These are phyloP conservation scores for Phytophthora macrochlamydospora DNA, from an alignment of 352 stramenopile species.

Conservation along the genomic window DNA sequence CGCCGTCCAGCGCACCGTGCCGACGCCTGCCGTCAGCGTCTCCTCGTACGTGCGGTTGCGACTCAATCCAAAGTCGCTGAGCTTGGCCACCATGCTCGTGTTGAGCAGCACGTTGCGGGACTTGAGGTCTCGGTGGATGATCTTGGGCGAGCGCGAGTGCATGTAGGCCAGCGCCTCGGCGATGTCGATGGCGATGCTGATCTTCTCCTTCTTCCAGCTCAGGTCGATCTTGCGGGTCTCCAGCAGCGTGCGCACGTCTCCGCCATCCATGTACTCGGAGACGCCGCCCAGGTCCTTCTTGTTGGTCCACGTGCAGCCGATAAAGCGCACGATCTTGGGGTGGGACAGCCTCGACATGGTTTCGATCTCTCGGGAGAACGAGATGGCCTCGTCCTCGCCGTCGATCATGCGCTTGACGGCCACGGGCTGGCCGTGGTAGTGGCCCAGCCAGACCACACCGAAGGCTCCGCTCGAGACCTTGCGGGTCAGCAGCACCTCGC, in stretches of 20 bases:
- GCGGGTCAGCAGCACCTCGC: conserved; percentile 79
- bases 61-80: conserved; percentile 85
- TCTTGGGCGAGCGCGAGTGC: conserved; percentile 81
- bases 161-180: conserved; percentile 83
- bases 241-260: conserved; percentile 81
- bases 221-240: conserved; percentile 85
- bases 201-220: conserved; percentile 83
- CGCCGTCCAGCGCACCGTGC: conserved; percentile 86
- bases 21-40: conserved; percentile 81
- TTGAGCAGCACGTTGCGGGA: conserved; percentile 85
- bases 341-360: conserved; percentile 84
- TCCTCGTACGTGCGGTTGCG: conserved; percentile 88
- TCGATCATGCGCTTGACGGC: conserved; percentile 90
- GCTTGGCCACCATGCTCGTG: conserved; percentile 79
- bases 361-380: conserved; percentile 82
- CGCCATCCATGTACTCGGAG: conserved; percentile 89
- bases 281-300: conserved; percentile 77
- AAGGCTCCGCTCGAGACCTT: conserved; percentile 86
- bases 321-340: conserved; percentile 87
- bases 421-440: conserved; percentile 87
- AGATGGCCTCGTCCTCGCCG: conserved; percentile 72
- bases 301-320: conserved; percentile 85
- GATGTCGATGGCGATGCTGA: conserved; percentile 85
- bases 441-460: conserved; percentile 83
- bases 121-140: conserved; percentile 89